Evolutionary conservation across 805 yeast genomes (phyloP).

Genomic region (Candida takata): DNA sequence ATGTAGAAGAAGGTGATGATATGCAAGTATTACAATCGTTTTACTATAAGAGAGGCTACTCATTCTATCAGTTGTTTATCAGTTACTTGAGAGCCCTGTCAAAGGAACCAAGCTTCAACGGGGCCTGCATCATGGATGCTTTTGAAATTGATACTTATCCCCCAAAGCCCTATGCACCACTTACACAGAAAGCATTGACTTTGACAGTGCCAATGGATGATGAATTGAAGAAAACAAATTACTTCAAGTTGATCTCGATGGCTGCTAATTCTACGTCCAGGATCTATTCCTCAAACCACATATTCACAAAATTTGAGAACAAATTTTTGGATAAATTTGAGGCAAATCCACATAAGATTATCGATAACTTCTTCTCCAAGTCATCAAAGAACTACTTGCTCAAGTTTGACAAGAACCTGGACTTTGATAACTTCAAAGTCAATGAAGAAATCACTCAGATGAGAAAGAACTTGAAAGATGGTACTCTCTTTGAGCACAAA

Average conservation of each 20-base stretch:
- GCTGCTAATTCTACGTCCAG: slow-evolving; percentile 31
- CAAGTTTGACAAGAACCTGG: slow-evolving; percentile 26
- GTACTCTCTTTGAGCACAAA: slow-evolving; percentile 20
- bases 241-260: slow-evolving; percentile 27
- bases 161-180: slow-evolving; percentile 26
- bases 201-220: slow-evolving; percentile 26
- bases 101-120: slow-evolving; percentile 25
- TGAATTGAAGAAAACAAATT: slow-evolving; percentile 21
- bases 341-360: slow-evolving; percentile 30
- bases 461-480: slow-evolving; percentile 20
- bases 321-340: slow-evolving; percentile 35
- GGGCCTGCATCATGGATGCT: slow-evolving; percentile 25
- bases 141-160: slow-evolving; percentile 29
- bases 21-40: slow-evolving; percentile 26
- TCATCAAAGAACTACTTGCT: slow-evolving; percentile 28
- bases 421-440: slow-evolving; percentile 24
- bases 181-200: slow-evolving; percentile 29
- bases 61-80: slow-evolving; percentile 28
- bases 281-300: slow-evolving; percentile 27
- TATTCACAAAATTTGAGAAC: slow-evolving; percentile 32
- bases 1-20: slow-evolving; percentile 20
- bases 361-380: slow-evolving; percentile 29
- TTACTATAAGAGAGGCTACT: slow-evolving; percentile 28
- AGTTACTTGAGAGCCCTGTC: slow-evolving; percentile 28
- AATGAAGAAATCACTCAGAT: slow-evolving; percentile 18